phyloP scores from a whole-genome alignment of 108 stramenopile species.

The Hondaea fermentalgiana region DNA sequence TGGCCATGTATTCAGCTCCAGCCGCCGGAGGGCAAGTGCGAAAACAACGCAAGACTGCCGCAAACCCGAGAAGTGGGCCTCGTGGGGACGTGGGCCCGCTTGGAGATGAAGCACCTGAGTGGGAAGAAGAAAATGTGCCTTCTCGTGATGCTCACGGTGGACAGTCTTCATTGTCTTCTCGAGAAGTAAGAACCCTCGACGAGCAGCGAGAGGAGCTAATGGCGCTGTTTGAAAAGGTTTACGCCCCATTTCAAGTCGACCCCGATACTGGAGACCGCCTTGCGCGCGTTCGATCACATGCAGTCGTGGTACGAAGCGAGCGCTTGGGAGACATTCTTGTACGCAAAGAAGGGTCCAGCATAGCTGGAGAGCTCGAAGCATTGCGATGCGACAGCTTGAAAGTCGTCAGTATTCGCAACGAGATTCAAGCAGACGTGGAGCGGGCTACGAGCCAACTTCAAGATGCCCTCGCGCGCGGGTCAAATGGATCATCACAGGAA shows the following conservation, averaged over 20 bases:
- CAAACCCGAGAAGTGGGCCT: neutral
- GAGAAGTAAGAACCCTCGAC: neutral
- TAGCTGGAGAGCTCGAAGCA: neutral
- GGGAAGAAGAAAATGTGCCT: neutral
- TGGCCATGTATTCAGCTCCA: neutral
- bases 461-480: neutral
- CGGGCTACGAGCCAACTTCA: neutral
- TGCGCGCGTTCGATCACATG: neutral
- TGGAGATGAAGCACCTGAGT: neutral
- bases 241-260: neutral
- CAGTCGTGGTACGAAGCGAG: neutral
- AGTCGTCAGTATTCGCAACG: neutral
- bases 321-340: neutral
- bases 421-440: neutral
- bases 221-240: neutral
- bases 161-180: neutral
- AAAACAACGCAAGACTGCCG: neutral
- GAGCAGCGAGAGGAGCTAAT: neutral
- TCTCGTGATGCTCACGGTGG: neutral
- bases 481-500: neutral
- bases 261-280: neutral
- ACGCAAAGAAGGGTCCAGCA: neutral
- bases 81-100: neutral
- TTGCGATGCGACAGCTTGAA: neutral
- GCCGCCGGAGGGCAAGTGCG: neutral